A percentile compares a stretch with the other conserved stretches of the same genome.
phyloP scores from a whole-genome alignment of 345 rosid species.

The Salix brachista region DNA sequence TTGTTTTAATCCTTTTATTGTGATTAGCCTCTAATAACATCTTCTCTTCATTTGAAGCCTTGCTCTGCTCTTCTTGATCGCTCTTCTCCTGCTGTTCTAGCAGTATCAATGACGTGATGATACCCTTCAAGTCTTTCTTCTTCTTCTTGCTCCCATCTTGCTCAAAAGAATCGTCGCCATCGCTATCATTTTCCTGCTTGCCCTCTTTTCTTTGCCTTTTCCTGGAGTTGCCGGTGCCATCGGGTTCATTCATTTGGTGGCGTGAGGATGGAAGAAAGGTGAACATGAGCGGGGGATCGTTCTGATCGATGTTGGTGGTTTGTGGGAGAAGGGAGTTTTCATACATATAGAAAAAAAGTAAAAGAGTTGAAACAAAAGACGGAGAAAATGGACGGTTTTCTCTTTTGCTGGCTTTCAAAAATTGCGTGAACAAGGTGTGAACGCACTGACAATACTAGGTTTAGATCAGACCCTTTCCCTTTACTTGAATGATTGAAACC shows the following conservation, averaged over 20 bases:
- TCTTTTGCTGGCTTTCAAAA: background rate
- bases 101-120: conserved; percentile 26
- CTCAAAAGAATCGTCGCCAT: background rate
- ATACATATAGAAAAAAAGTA: background rate
- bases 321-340: conserved; percentile 13
- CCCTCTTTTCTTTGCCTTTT: conserved; percentile 8
- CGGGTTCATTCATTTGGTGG: conserved; percentile 21
- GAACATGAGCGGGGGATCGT: conserved; percentile 1
- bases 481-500: background rate
- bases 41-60: conserved; percentile 37
- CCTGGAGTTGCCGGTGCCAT: background rate
- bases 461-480: background rate
- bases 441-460: background rate
- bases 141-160: conserved; percentile 6
- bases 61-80: conserved; percentile 35
- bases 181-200: background rate
- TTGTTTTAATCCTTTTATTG: conserved; percentile 26
- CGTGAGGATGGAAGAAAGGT: background rate
- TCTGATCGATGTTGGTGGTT: background rate
- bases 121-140: conserved; percentile 25
- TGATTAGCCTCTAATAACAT: conserved; percentile 41
- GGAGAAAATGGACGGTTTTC: background rate
- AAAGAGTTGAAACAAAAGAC: background rate
- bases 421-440: conserved; percentile 13
- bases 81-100: conserved; percentile 61